Evolutionary conservation across 441 rosid species (phyloP), one percentile per base, ranked within the genome.

Genomic region (Dalechampia spathulata): DNA sequence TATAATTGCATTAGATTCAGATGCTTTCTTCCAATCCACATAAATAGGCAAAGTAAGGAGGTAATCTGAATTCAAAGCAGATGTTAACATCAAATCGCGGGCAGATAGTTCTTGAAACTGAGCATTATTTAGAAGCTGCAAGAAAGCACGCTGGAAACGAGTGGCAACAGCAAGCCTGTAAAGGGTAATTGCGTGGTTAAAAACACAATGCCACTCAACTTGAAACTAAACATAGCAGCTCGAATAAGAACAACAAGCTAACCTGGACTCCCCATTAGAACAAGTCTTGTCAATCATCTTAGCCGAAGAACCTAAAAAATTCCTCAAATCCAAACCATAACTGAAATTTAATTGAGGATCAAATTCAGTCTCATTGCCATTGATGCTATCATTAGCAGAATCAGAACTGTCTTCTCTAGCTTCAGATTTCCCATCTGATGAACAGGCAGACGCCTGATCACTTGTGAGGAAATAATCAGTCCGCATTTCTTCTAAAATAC

Each of bases 91-190:
- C 85, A 92, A 80, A 80, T 92, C 99, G 66, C 69, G 64, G 39
- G 83, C 86, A 11, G 99, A 92, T 66, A 92, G 82, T 72, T 92
- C 99, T 76, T 89, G 85, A 72, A 88, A 92, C 71, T 85, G 88
- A 23, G 96, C 99, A 72, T 74, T 72, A 47, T 62, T 54, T n/a
- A 92, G 96, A 62, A 92, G 96, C 72, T 76, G 94, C 96, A 89
- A 84, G 66, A 85, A 92, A 77, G 87, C 77, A 60, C 78, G 89
- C 81, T 88, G 99, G 77, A 92, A 88, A 67, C 88, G 90, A 6
- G 94, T 72, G 58, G 94, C 87, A 74, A 78, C 91, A 54, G 65
- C 81, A 50, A 83, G 80, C 64, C 99, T 92, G 69, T 73, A 71
- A 49, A 62, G 55, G 42, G 19, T 45, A 49, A 56, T 28, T 14